phyloP scores from a whole-genome alignment of 108 stramenopile genomes.

The Fistulifera pelliculosa region DNA sequence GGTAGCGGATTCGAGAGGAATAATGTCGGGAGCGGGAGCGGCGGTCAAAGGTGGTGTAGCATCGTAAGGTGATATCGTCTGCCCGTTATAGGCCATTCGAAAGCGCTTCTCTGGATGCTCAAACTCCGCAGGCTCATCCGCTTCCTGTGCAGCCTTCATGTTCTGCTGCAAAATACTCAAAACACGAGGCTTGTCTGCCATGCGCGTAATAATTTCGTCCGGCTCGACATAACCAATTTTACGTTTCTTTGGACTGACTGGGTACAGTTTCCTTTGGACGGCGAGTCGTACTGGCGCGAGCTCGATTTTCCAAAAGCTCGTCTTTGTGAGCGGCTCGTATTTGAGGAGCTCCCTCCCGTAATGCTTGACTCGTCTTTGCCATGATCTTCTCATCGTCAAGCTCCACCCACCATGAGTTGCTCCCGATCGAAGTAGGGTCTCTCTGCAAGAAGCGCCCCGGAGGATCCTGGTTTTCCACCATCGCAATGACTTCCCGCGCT shows the following conservation, averaged over 20 bases:
- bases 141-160: neutral
- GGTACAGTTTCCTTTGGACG: conserved; percentile 5
- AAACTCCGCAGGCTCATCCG: neutral
- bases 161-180: neutral
- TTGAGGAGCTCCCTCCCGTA: conserved; percentile 77
- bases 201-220: neutral
- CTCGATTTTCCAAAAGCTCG: conserved; percentile 4
- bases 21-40: conserved; percentile 5
- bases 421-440: conserved; percentile 11
- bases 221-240: conserved; percentile 3
- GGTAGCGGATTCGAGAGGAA: conserved; percentile 1
- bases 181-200: too few relatives aligned
- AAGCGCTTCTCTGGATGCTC: conserved; percentile 3
- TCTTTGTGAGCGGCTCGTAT: conserved; percentile 46
- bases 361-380: conserved; percentile 73
- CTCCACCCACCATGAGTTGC: conserved; percentile 57
- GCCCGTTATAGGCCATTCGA: conserved; percentile 5
- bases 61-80: conserved; percentile 1
- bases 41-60: conserved; percentile 27
- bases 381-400: conserved; percentile 56
- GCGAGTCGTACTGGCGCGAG: neutral
- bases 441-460: conserved; percentile 68
- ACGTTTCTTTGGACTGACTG: neutral
- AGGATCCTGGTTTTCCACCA: conserved; percentile 35
- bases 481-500: conserved; percentile 46